phyloP scores from a whole-genome alignment of 2,329 filamentous ascomycete genomes.

The Talaromyces amestolkiae region DNA sequence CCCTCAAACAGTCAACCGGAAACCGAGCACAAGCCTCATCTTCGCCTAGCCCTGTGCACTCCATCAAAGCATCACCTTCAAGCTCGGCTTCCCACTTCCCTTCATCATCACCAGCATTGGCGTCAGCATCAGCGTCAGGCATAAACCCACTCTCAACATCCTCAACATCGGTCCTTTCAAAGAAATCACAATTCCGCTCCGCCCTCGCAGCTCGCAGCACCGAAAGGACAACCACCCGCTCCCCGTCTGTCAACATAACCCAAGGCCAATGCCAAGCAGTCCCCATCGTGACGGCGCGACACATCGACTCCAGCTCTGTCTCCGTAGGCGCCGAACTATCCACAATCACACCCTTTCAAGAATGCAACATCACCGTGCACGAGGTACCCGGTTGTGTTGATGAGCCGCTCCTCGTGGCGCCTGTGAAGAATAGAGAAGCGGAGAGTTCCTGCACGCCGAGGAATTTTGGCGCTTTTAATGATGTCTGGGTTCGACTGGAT shows the following conservation, averaged over 20 bases:
- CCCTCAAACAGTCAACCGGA: not conserved
- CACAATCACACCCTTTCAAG: conserved; percentile 14
- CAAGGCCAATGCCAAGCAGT: conserved; percentile 16
- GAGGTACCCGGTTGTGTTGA: conserved; percentile 35
- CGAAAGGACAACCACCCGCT: not conserved
- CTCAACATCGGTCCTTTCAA: not conserved
- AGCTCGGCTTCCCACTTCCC: not conserved
- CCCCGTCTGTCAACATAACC: conserved; percentile 14
- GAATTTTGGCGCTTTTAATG: conserved; percentile 26
- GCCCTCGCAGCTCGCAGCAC: conserved; percentile 3
- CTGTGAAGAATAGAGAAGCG: conserved; percentile 24
- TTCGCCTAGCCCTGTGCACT: not conserved
- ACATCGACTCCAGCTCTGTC: conserved; percentile 16
- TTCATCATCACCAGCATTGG: not conserved
- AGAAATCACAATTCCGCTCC: conserved; percentile 17
- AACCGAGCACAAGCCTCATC: not conserved
- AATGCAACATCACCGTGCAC: conserved; percentile 34
- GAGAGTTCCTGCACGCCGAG: conserved; percentile 28
- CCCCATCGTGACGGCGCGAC: conserved; percentile 12
- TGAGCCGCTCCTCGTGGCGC: conserved; percentile 27
- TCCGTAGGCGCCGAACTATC: conserved; percentile 13
- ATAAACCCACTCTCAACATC: not conserved
- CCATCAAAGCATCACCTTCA: not conserved
- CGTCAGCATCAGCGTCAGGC: conserved; percentile 2
- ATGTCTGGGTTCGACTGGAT: conserved; percentile 33